These are phyloP conservation scores for Lactifluus rugatus DNA, from an alignment of 768 basidiomycete genomes.

Conservation along the genomic window DNA sequence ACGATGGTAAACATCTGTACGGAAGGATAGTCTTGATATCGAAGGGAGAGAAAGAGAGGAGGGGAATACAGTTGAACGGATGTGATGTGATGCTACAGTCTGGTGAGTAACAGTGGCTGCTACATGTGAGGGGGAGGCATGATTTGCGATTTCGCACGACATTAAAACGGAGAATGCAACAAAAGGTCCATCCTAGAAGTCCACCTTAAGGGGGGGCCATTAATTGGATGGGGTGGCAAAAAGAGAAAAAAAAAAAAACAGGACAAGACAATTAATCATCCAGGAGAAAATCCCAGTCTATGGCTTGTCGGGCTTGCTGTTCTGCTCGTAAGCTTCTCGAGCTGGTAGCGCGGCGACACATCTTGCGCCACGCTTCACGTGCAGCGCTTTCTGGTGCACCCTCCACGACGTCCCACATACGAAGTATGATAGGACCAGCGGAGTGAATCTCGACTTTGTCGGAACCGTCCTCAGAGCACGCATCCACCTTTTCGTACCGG, in stretches of 20 bases:
- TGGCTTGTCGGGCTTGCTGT: slow-evolving; percentile 34
- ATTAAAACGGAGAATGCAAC: slow-evolving; percentile 1
- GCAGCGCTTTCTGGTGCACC: slow-evolving; percentile 52
- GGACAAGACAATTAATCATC: slow-evolving; percentile 38
- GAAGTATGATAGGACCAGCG: slow-evolving; percentile 52
- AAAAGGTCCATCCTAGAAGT: background rate
- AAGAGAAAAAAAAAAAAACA: background rate
- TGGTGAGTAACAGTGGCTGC: slow-evolving; percentile 3
- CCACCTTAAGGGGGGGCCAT: background rate
- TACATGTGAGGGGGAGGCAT: slow-evolving; percentile 5
- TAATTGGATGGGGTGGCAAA: background rate
- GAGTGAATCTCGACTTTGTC: slow-evolving; percentile 60
- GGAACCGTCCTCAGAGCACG: slow-evolving; percentile 21
- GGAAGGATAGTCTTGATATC: background rate
- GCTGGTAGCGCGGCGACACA: slow-evolving; percentile 49
- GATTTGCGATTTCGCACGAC: background rate
- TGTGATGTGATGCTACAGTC: slow-evolving; percentile 8
- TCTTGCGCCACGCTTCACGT: slow-evolving; percentile 41
- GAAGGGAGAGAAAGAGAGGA: background rate
- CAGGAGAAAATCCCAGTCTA: slow-evolving; percentile 75
- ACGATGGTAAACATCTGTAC: background rate
- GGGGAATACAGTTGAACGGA: background rate
- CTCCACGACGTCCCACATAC: slow-evolving; percentile 71
- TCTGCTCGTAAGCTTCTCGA: slow-evolving; percentile 34
- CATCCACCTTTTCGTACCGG: slow-evolving; percentile 19